Evolutionary conservation across 2,329 filamentous ascomycete genomes (phyloP).

Genomic region (Pseudogymnoascus destructans): DNA sequence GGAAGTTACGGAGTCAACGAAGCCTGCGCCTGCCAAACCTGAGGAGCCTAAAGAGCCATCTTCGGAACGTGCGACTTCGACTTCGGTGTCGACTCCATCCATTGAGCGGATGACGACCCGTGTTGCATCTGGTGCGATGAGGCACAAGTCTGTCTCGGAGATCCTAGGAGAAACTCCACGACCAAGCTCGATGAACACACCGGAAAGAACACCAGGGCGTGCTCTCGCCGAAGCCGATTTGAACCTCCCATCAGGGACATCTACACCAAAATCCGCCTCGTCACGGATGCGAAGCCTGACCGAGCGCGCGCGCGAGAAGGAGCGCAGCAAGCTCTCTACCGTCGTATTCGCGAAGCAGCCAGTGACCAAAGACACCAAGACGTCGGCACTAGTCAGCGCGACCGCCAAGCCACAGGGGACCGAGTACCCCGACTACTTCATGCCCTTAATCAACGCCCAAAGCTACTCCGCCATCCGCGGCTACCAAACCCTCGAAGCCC

Average conservation of each 20-base stretch:
- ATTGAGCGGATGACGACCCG: constrained; percentile 51
- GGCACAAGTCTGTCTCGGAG: constrained; percentile 60
- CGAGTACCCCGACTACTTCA: constrained; percentile 47
- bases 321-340: constrained; percentile 55
- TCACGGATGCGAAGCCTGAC: constrained; percentile 21
- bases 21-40: not conserved
- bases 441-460: constrained; percentile 44
- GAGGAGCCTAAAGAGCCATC: constrained; percentile 14
- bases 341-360: constrained; percentile 65
- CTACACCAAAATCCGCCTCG: constrained; percentile 33
- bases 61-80: constrained; percentile 18
- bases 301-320: constrained; percentile 36
- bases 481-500: constrained; percentile 53
- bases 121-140: constrained; percentile 56
- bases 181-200: constrained; percentile 20
- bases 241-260: constrained; percentile 25
- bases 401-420: constrained; percentile 11
- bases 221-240: constrained; percentile 14
- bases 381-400: constrained; percentile 16
- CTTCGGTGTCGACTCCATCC: constrained; percentile 25
- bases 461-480: constrained; percentile 45
- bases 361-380: constrained; percentile 33
- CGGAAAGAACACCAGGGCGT: constrained; percentile 13
- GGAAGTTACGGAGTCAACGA: not conserved
- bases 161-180: constrained; percentile 49